A percentile compares a stretch with the other conserved stretches of the same genome.
Evolutionary conservation across 345 rosid species (phyloP).

Genomic region (Syzygium aqueum): DNA sequence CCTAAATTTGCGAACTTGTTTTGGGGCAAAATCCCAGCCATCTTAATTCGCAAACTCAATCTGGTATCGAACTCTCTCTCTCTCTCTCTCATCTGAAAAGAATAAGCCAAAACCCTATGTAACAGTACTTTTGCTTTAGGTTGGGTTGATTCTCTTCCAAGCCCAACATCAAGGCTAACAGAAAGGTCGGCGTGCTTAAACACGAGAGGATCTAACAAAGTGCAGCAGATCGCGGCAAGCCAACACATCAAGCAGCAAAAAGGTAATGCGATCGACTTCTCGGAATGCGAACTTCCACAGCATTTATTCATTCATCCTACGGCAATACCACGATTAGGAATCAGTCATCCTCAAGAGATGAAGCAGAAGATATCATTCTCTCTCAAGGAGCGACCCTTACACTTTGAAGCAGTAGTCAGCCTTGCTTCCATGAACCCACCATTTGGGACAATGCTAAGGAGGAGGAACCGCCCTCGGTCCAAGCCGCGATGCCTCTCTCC

Average conservation of each 20-base stretch:
- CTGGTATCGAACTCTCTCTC: not conserved
- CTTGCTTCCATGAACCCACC: slow-evolving; percentile 1
- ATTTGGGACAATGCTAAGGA: slow-evolving; percentile 6
- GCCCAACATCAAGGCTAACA: too few relatives aligned
- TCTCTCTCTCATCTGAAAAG: not conserved
- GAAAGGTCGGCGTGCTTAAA: too few relatives aligned
- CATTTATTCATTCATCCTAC: not conserved
- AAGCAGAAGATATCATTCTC: not conserved
- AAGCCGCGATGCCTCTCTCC: slow-evolving; percentile 3
- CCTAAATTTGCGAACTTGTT: not conserved
- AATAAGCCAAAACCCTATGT: not conserved
- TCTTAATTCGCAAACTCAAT: not conserved
- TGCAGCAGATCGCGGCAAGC: not conserved
- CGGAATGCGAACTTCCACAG: not conserved
- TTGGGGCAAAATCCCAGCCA: not conserved
- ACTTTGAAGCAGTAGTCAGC: not conserved
- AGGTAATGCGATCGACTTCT: not conserved
- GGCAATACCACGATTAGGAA: not conserved
- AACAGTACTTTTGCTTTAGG: not conserved
- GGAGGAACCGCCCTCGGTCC: not conserved
- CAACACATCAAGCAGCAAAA: not conserved
- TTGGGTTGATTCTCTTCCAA: too few relatives aligned
- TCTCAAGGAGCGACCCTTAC: not conserved
- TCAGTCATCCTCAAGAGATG: not conserved
- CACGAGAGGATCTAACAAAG: too few relatives aligned